Evolutionary conservation across 805 yeast genomes (phyloP).

Genomic region (Nakazawaea populi): DNA sequence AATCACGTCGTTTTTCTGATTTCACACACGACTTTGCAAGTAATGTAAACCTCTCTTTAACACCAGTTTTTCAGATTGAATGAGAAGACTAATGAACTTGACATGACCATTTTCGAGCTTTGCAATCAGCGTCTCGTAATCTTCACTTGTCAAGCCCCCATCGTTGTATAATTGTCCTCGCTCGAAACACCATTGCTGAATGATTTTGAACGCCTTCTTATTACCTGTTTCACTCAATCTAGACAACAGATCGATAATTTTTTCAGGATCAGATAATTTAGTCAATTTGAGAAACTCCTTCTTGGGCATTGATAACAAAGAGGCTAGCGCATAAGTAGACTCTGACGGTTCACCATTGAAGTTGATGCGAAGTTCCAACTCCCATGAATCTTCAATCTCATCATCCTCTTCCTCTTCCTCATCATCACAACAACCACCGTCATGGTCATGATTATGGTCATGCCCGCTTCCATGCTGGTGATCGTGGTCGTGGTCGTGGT

Average conservation of each 20-base stretch:
- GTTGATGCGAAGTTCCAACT: slow-evolving; percentile 32
- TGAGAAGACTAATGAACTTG: slow-evolving; percentile 3
- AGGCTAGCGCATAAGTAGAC: slow-evolving; percentile 37
- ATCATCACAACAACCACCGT: slow-evolving; percentile 15
- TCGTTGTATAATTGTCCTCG: slow-evolving; percentile 12
- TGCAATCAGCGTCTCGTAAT: slow-evolving; percentile 13
- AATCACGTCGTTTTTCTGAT: neutral
- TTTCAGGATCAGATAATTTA: slow-evolving; percentile 3
- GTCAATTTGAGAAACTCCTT: slow-evolving; percentile 21
- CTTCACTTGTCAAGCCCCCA: slow-evolving; percentile 9
- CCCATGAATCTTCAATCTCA: slow-evolving; percentile 35
- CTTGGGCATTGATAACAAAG: slow-evolving; percentile 25
- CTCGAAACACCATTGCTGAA: slow-evolving; percentile 15
- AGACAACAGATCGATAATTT: neutral
- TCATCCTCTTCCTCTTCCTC: slow-evolving; percentile 23
- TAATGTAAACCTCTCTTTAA: slow-evolving; percentile 5
- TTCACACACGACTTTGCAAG: slow-evolving; percentile 2
- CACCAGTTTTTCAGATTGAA: slow-evolving; percentile 11
- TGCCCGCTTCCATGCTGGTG: slow-evolving; percentile 10
- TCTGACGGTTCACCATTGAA: slow-evolving; percentile 38
- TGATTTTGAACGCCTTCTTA: slow-evolving; percentile 11
- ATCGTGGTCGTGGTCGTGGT: slow-evolving; percentile 13
- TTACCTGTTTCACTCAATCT: slow-evolving; percentile 10
- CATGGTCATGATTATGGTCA: slow-evolving; percentile 15
- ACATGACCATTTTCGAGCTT: neutral